Percentiles rank a stretch among this genome's conserved stretches.
Evolutionary conservation across 1,284 basidiomycete species (phyloP).

Genomic region (Pascua guehoae): DNA sequence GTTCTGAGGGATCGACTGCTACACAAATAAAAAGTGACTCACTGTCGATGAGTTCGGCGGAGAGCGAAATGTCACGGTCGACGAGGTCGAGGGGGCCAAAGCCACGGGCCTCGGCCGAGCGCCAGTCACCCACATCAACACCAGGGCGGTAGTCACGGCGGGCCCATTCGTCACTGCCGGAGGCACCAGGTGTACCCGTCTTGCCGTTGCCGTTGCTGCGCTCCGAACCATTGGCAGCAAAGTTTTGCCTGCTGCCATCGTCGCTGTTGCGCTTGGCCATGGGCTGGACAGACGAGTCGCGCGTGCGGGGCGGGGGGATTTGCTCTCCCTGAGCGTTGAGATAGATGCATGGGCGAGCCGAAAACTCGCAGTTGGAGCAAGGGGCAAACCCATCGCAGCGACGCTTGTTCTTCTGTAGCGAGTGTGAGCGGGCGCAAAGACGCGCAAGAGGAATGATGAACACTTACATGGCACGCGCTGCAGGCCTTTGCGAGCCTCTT

Average conservation of each 20-base stretch:
- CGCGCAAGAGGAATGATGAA: not conserved
- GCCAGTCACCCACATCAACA: conserved; percentile 6
- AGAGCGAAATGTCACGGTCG: conserved; percentile 33
- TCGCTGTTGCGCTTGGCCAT: conserved; percentile 12
- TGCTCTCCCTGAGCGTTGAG: conserved; percentile 47
- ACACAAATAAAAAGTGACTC: conserved; percentile 11
- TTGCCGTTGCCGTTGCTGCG: no score
- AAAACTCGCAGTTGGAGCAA: conserved; percentile 55
- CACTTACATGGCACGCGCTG: conserved; percentile 48
- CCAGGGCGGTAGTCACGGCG: conserved; percentile 11
- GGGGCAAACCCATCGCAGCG: conserved; percentile 54
- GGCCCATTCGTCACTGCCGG: conserved; percentile 6
- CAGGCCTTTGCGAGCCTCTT: conserved; percentile 50
- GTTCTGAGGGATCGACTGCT: not conserved
- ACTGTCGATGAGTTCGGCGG: conserved; percentile 43
- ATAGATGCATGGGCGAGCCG: conserved; percentile 50
- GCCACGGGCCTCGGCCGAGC: conserved; percentile 1
- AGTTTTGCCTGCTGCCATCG: conserved; percentile 2
- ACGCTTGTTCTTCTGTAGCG: conserved; percentile 51
- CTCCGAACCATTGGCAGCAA: no score
- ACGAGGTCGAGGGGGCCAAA: conserved; percentile 33
- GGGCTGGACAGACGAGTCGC: conserved; percentile 30
- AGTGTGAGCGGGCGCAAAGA: not conserved
- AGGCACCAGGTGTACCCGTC: conserved; percentile 1
- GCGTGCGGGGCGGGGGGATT: conserved; percentile 47